Conservation (phyloP, 176 grass and related monocot genomes). For the Pontederia crassipes region DNA sequence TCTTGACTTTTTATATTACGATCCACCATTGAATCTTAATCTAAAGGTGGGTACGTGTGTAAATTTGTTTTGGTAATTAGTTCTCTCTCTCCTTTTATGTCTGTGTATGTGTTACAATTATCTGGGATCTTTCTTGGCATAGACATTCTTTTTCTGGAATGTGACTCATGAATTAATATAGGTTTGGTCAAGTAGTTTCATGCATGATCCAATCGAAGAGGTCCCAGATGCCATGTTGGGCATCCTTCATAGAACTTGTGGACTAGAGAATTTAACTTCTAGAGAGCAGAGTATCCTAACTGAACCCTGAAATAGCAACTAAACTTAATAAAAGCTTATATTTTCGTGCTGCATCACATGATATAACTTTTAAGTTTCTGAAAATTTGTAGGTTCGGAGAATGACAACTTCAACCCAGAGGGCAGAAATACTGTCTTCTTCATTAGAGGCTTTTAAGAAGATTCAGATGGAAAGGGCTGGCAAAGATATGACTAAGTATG, state of each 20-base stretch:
- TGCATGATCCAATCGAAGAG: too few relatives aligned
- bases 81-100: too few relatives aligned
- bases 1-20: too few relatives aligned
- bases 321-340: background rate
- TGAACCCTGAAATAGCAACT: background rate
- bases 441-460: constrained; percentile 92
- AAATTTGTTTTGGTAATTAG: too few relatives aligned
- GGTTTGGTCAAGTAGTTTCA: too few relatives aligned
- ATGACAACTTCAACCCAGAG: constrained; percentile 97
- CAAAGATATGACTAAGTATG: constrained; percentile 49
- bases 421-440: constrained; percentile 99
- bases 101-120: too few relatives aligned
- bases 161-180: too few relatives aligned
- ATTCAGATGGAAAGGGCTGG: constrained; percentile 74
- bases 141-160: too few relatives aligned
- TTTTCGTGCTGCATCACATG: background rate
- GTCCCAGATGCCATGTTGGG: too few relatives aligned
- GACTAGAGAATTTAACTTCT: background rate
- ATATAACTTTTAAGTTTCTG: background rate
- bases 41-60: too few relatives aligned
- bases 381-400: constrained; percentile 62
- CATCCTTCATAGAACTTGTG: background rate
- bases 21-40: too few relatives aligned
- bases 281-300: background rate
- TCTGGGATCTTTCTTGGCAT: too few relatives aligned